Conservation (phyloP, 2,329 filamentous ascomycete species). For the Paracoccidioides lutzii region DNA sequence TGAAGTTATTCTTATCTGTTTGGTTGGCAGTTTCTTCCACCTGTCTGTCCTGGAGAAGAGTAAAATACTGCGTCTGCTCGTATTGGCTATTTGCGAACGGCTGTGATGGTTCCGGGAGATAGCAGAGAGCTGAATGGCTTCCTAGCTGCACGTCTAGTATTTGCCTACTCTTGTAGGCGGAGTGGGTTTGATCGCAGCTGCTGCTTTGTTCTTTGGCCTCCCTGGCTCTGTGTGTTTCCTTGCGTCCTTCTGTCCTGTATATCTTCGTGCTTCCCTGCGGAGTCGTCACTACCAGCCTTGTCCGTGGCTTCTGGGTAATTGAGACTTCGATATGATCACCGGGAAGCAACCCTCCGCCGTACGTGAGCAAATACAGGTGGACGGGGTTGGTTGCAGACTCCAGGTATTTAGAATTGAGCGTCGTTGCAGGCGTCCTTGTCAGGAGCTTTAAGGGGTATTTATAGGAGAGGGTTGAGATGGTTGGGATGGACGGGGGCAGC, state of each 20-base stretch:
- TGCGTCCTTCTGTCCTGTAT: constrained; percentile 56
- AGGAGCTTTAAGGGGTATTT: constrained; percentile 94
- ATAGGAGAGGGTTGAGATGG: constrained; percentile 63
- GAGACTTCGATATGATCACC: constrained; percentile 68
- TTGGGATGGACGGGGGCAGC: constrained; percentile 57
- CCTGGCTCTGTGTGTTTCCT: constrained; percentile 24
- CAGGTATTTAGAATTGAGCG: constrained; percentile 35
- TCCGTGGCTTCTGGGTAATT: constrained; percentile 50
- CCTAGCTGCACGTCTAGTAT: constrained; percentile 37
- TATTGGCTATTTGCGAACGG: constrained; percentile 78
- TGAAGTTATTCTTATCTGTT: constrained; percentile 4
- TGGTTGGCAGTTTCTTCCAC: too few species aligned
- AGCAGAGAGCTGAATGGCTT: constrained; percentile 41
- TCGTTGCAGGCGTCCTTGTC: constrained; percentile 55
- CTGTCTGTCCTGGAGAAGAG: constrained; percentile 24
- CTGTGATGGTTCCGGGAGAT: constrained; percentile 83
- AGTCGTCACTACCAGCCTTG: constrained; percentile 51
- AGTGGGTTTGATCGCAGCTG: constrained; percentile 11
- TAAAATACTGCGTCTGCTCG: constrained; percentile 70
- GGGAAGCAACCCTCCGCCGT: constrained; percentile 83
- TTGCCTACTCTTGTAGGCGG: constrained; percentile 37
- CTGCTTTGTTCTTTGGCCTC: constrained; percentile 13
- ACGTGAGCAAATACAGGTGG: constrained; percentile 81
- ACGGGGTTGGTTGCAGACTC: constrained; percentile 41
- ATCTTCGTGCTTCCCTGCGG: constrained; percentile 82